These are phyloP conservation scores for Monosporascus sp. DNA, from an alignment of 2,329 filamentous ascomycete species.

Conservation along the genomic window DNA sequence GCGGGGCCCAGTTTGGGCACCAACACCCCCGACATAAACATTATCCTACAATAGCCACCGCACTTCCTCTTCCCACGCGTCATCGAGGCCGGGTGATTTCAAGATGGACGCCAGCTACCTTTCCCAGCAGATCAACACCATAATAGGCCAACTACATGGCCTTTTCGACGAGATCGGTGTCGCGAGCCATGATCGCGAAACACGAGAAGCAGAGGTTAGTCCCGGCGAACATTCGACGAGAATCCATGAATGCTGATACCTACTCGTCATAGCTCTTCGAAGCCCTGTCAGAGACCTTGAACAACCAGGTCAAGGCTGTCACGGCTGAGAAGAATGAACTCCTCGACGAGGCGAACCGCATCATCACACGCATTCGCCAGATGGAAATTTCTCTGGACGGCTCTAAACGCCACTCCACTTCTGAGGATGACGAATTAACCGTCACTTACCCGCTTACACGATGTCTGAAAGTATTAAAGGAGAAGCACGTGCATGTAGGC, in stretches of 20 bases:
- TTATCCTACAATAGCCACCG: not conserved
- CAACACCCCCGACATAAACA: constrained; percentile 1
- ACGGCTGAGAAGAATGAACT: constrained; percentile 84
- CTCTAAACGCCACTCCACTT: constrained; percentile 58
- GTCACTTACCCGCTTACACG: constrained; percentile 78
- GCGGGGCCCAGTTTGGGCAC: not conserved
- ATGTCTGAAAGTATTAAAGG: constrained; percentile 75
- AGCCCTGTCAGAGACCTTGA: constrained; percentile 84
- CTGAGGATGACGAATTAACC: constrained; percentile 57
- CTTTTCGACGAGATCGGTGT: constrained; percentile 98
- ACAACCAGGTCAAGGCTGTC: constrained; percentile 82
- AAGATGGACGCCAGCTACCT: constrained; percentile 86
- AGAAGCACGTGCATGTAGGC: constrained; percentile 76
- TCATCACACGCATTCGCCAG: constrained; percentile 81
- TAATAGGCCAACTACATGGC: constrained; percentile 86
- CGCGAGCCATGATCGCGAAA: constrained; percentile 85
- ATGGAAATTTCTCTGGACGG: constrained; percentile 91
- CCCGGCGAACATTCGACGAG: constrained; percentile 5
- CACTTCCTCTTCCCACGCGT: not conserved
- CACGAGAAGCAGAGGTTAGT: constrained; percentile 79
- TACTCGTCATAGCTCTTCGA: constrained; percentile 66
- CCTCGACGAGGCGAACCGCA: constrained; percentile 80
- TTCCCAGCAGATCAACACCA: constrained; percentile 90
- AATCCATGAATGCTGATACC: constrained; percentile 9
- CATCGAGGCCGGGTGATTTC: constrained; percentile 2